Percentiles rank a stretch among this genome's conserved stretches.
phyloP scores from a whole-genome alignment of 192 early-diverging fungal genomes.

The Linnemannia hyalina region DNA sequence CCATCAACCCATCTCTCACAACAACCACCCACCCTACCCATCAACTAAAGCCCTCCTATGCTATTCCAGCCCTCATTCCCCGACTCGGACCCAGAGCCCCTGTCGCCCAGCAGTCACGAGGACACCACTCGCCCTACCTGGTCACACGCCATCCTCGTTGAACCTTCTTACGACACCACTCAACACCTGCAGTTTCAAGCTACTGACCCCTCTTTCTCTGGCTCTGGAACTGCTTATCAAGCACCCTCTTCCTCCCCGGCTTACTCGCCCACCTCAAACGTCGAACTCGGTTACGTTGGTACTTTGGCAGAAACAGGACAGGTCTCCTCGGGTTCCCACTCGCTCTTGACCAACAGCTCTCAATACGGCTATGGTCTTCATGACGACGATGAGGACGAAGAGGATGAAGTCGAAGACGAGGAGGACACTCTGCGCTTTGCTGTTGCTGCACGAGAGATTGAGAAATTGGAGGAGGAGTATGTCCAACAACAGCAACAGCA shows the following conservation, averaged over 20 bases:
- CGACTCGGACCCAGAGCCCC: background rate
- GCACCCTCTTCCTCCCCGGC: background rate
- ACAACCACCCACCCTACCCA: background rate
- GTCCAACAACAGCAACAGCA: background rate
- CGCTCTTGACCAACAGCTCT: background rate
- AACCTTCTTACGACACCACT: slow-evolving; percentile 7
- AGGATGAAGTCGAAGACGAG: background rate
- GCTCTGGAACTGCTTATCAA: background rate
- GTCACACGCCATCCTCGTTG: slow-evolving; percentile 2
- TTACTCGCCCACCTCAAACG: background rate
- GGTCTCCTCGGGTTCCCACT: background rate
- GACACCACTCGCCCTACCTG: background rate
- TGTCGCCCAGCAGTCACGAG: slow-evolving; percentile 15
- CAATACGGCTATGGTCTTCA: background rate
- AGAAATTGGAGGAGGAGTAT: background rate
- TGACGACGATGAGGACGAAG: slow-evolving; percentile 13
- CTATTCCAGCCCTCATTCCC: background rate
- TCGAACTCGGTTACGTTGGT: background rate
- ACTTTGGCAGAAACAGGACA: background rate
- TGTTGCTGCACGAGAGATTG: background rate
- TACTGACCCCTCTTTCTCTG: too few relatives aligned
- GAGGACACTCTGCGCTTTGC: background rate
- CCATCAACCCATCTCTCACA: background rate
- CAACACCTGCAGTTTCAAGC: background rate
- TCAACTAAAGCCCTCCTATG: background rate